These are phyloP conservation scores for Taphrina communis DNA, from an alignment of 1,139 yeast species.

Conservation along the genomic window DNA sequence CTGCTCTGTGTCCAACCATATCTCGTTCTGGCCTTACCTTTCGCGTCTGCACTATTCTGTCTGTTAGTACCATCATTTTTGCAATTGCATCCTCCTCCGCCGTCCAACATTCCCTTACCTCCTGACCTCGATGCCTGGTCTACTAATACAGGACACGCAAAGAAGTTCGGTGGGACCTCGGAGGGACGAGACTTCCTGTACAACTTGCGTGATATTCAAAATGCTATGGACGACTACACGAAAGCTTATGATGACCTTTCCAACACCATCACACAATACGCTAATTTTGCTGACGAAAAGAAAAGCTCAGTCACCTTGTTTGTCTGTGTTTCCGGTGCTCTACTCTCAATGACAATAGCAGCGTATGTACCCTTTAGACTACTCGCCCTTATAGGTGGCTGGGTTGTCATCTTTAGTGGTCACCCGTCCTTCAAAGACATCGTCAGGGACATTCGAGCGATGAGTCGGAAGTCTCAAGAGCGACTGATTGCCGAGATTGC, in stretches of 20 bases:
- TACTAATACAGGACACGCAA: slow-evolving; percentile 32
- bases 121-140: slow-evolving; percentile 40
- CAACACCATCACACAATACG: slow-evolving; percentile 43
- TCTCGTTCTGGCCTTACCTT: slow-evolving; percentile 67
- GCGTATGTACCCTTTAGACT: slow-evolving; percentile 35
- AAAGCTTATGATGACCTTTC: slow-evolving; percentile 45
- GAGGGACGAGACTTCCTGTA: slow-evolving; percentile 49
- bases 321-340: slow-evolving; percentile 15
- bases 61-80: slow-evolving; percentile 74
- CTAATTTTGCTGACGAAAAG: slow-evolving; percentile 40
- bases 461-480: slow-evolving; percentile 18
- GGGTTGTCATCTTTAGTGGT: slow-evolving; percentile 31
- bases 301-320: slow-evolving; percentile 28
- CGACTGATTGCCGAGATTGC: slow-evolving; percentile 11
- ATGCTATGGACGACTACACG: slow-evolving; percentile 47
- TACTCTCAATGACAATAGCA: slow-evolving; percentile 15
- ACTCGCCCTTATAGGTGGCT: slow-evolving; percentile 23
- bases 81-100: slow-evolving; percentile 67
- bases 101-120: slow-evolving; percentile 44
- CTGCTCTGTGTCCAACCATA: slow-evolving; percentile 66
- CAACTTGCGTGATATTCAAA: slow-evolving; percentile 56
- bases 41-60: slow-evolving; percentile 62
- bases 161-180: slow-evolving; percentile 35
- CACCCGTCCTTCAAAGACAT: slow-evolving; percentile 35
- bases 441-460: slow-evolving; percentile 9